These are phyloP conservation scores for Adansonia digitata DNA, from an alignment of 345 rosid species.

Conservation along the genomic window DNA sequence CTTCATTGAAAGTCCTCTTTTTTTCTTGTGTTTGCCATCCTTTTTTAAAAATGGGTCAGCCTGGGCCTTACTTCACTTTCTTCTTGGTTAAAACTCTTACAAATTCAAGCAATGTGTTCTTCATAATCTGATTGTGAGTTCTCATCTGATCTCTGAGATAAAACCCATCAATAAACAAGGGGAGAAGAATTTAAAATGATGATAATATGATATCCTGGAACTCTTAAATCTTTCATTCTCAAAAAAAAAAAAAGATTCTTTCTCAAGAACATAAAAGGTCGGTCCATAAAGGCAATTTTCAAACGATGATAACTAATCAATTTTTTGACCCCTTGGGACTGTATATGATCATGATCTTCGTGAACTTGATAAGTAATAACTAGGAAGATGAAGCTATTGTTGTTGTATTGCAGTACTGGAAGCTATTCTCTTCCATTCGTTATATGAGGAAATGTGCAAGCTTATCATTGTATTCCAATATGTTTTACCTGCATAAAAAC, in stretches of 20 bases:
- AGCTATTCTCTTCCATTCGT: constrained; percentile 55
- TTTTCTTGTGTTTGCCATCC: too few species aligned
- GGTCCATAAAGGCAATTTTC: not conserved
- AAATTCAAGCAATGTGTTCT: not conserved
- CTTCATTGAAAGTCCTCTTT: too few species aligned
- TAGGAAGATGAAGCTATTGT: not conserved
- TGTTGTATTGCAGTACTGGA: constrained; percentile 34
- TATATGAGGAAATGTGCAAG: constrained; percentile 85
- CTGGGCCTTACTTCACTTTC: too few species aligned
- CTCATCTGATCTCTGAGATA: not conserved
- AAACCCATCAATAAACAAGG: not conserved
- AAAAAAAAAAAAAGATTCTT: too few species aligned
- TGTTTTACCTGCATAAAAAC: constrained; percentile 75
- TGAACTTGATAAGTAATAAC: not conserved
- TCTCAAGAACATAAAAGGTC: too few species aligned
- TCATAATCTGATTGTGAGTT: not conserved
- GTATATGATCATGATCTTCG: not conserved
- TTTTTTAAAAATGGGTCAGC: too few species aligned
- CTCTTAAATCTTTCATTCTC: not conserved
- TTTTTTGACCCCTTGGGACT: not conserved
- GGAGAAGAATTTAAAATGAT: not conserved
- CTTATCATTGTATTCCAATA: constrained; percentile 54
- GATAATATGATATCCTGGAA: not conserved
- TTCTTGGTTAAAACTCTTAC: too few species aligned
- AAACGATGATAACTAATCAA: not conserved